Evolutionary conservation across 768 basidiomycete species (phyloP), one percentile per base, ranked within the genome.

Genomic region (Boletus speciosus): DNA sequence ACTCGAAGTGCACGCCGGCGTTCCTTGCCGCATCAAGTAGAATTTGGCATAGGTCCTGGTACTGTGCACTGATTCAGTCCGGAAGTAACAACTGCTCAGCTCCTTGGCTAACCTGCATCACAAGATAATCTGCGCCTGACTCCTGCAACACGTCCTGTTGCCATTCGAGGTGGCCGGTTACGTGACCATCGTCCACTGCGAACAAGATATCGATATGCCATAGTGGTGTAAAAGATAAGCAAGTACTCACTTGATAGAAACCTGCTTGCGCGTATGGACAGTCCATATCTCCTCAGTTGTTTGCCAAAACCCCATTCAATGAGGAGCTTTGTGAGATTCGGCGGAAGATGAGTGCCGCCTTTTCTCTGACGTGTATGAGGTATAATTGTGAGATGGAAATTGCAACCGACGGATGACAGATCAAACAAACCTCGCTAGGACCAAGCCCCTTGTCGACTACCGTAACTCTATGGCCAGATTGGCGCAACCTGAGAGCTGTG

Each of bases 241-340:
- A 11, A 8, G 27, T 15, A 36, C 68, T 41, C 10, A 66, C 70
- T 19, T 31, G 66, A 66, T 15, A 70, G 19, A 51, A 70, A 63
- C 36, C 31, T 64, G 43, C 52, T 54, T 27, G 66, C 50, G 19
- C 70, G 64, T 46, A 67, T 35, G 38, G 66, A 32, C 4, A 64
- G 46, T 5, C 69, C 73, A 50, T 75, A 67, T 44, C 71, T 70
- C 36, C 35, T 59, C 36, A 86, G 66, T 11, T 73, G 66, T 25
- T 80, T 75, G 23, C 65, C 76, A 8, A 82, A 71, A 14, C 79
- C 83, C 84, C 84, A 86, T 55, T 80, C 74, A 46, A 74, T 69
- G 23, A 85, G 68, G 2, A 85, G 69, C 50, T 78, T 77, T 46
- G 82, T 82, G 71, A 83, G 75, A 60, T 85, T 85, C 0, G 84